Base-by-base conservation (phyloP, 257 asterid genomes). In the Petrea volubilis region DNA sequence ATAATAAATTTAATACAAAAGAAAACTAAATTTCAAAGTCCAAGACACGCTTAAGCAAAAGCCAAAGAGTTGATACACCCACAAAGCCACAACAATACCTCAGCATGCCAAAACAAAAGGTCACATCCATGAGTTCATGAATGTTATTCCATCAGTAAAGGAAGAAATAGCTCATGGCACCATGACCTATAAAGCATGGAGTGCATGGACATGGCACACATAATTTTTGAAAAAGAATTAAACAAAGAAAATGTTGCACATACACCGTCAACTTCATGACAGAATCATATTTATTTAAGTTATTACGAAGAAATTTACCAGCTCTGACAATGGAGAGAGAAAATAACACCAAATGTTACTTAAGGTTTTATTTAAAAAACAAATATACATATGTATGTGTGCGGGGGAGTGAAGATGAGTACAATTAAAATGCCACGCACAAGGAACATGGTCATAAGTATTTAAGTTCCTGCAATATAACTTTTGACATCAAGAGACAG, bases 31-130 rank as follows among this genome's bases (percentile, higher is more conserved):
- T 20, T 57, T 56, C 61, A 63, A 51, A 29, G 27, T 56, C 31
- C 76, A 52, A 4, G 21, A 28, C 29, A 52, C 57, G 21, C 18
- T 53, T 49, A 46, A 52, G 56, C 63, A 51, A 20, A 56, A 56
- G 60, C 43, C 41, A 29, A 31, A 65, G 68, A 73, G 46, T 51
- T 10, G 43, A 61, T 44, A 61, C 46, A 43, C 44, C 12, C 28
- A 63, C 28, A 18, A 51, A 57, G 34, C 38, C 53, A 29, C n/a
- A n/a, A 43, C 6, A 57, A 49, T 4, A 15, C 41, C 47, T 59
- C 55, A 75, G 44, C 47, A 60, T 14, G 44, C 29, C 67, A n/a
- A 21, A 31, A 72, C 20, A 7, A 51, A 13, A 53, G 49, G 31
- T 43, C 5, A 64, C 27, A n/a, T 44, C 24, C n/a, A 43, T 8